Base-by-base conservation (phyloP, 164 flowering plant genomes). In the Liquidambar formosana region DNA sequence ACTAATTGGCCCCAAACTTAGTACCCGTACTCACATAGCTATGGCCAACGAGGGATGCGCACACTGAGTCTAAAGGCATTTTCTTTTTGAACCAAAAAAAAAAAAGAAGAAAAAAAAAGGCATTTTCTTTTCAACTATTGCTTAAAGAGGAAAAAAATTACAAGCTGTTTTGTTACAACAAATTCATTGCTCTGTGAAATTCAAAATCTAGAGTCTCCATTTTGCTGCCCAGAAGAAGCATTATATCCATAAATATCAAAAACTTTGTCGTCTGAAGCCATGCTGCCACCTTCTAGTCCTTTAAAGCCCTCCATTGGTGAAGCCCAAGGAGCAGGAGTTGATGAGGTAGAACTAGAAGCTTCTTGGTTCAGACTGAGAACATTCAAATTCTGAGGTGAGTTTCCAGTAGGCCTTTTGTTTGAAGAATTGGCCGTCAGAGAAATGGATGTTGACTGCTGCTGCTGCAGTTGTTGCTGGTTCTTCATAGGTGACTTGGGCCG, bases 401-500 rank as follows among this genome's bases (percentile, higher is more conserved):
- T 92, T 16, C 79, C 89, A 0, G 88, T 65, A 1, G 91, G 75
- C 66, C 94, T 85, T 79, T 85, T 83, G 80, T 74, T 82, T 70
- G 84, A 57, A 38, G 93, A 78, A 73, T 58, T 83, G 33, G 78
- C 79, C 51, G 89, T 83, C 51, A 85, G 78, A 19, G 93, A 81
- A 52, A 90, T 81, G 27, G 96, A 75, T 15, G 83, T 47, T 5
- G 92, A 78, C 26, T 80, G 84, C 70, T 78, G 87, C 65, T 81
- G 92, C 57, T 80, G 88, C 60, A 77, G 65, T 68, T 88, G 95
- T 71, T 87, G 97, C 75, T 90, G 97, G 82, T 93, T 95, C 78
- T 90, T 92, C 77, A 92, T 92, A 1, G 99, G 99, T 1, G 99
- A 95, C 66, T 93, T 95, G 16, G 99, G 99, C 26, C 99, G 85